Percentiles rank a stretch among this genome's conserved stretches.
phyloP scores from a whole-genome alignment of 306 rosid species.

The Gleditsia sinensis region DNA sequence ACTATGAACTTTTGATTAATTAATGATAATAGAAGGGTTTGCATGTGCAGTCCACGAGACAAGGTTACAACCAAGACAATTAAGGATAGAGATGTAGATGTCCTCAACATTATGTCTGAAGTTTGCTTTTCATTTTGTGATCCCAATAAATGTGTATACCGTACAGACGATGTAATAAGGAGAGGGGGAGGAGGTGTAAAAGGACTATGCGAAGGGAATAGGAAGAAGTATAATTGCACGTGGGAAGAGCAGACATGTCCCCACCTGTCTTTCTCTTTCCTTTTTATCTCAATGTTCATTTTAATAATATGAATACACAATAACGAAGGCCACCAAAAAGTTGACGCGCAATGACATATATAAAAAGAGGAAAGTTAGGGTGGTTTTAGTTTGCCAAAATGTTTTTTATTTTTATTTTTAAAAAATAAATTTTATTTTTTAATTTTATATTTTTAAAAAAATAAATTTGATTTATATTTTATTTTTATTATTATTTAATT shows the following conservation, averaged over 20 bases:
- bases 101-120: neutral
- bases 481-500: too few relatives aligned
- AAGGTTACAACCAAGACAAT: conserved; percentile 26
- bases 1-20: neutral
- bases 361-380: conserved; percentile 31
- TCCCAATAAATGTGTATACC: conserved; percentile 49
- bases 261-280: conserved; percentile 14
- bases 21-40: conserved; percentile 22
- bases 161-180: conserved; percentile 43
- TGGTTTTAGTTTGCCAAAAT: too few relatives aligned
- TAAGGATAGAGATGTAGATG: neutral
- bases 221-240: conserved; percentile 67
- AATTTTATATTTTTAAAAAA: too few relatives aligned
- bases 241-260: conserved; percentile 51
- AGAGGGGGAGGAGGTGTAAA: too few relatives aligned
- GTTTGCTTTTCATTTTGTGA: conserved; percentile 36
- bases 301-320: neutral
- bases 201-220: conserved; percentile 24
- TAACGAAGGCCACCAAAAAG: conserved; percentile 22
- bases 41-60: conserved; percentile 57
- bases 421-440: too few relatives aligned
- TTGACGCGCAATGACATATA: conserved; percentile 44
- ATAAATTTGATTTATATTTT: too few relatives aligned
- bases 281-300: neutral
- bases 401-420: too few relatives aligned